A percentile compares a stretch with the other conserved stretches of the same genome.
Conservation (phyloP, 495 filamentous ascomycete genomes). For the Neurospora sp. region DNA sequence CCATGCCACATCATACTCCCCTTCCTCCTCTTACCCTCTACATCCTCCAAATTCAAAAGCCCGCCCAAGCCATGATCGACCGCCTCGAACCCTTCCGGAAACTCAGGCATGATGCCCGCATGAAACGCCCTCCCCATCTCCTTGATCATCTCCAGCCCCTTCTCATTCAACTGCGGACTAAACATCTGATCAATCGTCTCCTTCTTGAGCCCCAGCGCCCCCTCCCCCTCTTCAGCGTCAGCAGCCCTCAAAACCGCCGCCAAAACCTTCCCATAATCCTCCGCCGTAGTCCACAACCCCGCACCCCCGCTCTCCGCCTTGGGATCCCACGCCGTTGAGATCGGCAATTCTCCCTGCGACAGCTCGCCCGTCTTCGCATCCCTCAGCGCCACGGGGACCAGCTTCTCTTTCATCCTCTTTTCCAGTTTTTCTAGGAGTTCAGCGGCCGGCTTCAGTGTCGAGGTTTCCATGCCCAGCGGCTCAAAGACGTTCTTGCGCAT, state of each 20-base stretch:
- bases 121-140: not conserved
- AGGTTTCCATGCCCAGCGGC: slow-evolving; percentile 13
- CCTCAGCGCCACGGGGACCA: not conserved
- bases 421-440: not conserved
- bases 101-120: slow-evolving; percentile 10
- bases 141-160: slow-evolving; percentile 9
- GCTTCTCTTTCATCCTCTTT: not conserved
- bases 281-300: slow-evolving; percentile 38
- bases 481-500: slow-evolving; percentile 13
- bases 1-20: slow-evolving; percentile 29
- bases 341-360: not conserved
- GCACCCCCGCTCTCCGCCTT: slow-evolving; percentile 36
- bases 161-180: slow-evolving; percentile 33
- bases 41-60: slow-evolving; percentile 18
- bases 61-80: slow-evolving; percentile 19
- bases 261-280: slow-evolving; percentile 42
- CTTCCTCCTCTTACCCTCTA: slow-evolving; percentile 20
- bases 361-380: slow-evolving; percentile 7
- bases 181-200: slow-evolving; percentile 43
- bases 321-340: slow-evolving; percentile 6
- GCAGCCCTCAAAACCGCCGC: slow-evolving; percentile 28
- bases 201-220: slow-evolving; percentile 5
- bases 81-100: slow-evolving; percentile 5
- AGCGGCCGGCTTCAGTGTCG: slow-evolving; percentile 6
- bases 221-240: not conserved